Percentiles rank a stretch among this genome's conserved stretches.
Conservation (phyloP, 148 eudicot species). For the Vaccinium myrtillus region DNA sequence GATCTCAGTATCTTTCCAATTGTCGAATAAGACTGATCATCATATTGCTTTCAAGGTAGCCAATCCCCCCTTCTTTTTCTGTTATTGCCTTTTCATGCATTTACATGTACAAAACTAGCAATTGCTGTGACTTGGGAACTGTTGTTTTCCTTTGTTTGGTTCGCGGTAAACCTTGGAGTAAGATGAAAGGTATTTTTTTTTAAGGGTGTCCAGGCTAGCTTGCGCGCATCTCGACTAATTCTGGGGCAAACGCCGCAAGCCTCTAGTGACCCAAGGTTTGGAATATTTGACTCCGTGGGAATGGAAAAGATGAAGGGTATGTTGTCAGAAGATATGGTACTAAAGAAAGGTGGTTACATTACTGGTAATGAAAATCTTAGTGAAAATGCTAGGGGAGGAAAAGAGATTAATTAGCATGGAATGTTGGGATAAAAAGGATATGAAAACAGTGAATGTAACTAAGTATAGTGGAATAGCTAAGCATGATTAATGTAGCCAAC, state of each 20-base stretch:
- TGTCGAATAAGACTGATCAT: slow-evolving; percentile 67
- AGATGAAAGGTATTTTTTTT: too few relatives aligned
- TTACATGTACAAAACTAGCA: neutral
- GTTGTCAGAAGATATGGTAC: neutral
- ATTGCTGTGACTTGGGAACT: neutral
- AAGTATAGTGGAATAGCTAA: neutral
- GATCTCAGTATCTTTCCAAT: slow-evolving; percentile 72
- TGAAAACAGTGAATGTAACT: too few relatives aligned
- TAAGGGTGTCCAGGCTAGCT: too few relatives aligned
- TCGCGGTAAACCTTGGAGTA: too few relatives aligned
- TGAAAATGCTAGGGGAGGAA: neutral
- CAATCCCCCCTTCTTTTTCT: neutral
- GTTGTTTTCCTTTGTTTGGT: too few relatives aligned
- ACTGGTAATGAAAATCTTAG: neutral
- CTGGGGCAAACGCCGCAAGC: too few relatives aligned
- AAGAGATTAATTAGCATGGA: neutral
- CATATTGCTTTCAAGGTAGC: slow-evolving; percentile 90
- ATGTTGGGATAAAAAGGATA: too few relatives aligned
- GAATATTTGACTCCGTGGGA: too few relatives aligned
- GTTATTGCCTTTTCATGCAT: neutral
- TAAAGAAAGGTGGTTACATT: neutral
- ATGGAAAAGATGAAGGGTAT: neutral
- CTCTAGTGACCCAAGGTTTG: too few relatives aligned
- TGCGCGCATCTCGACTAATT: too few relatives aligned
- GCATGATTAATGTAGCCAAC: neutral